Conservation (phyloP, 805 yeast genomes). For the Kodamaea jinghongensis region DNA sequence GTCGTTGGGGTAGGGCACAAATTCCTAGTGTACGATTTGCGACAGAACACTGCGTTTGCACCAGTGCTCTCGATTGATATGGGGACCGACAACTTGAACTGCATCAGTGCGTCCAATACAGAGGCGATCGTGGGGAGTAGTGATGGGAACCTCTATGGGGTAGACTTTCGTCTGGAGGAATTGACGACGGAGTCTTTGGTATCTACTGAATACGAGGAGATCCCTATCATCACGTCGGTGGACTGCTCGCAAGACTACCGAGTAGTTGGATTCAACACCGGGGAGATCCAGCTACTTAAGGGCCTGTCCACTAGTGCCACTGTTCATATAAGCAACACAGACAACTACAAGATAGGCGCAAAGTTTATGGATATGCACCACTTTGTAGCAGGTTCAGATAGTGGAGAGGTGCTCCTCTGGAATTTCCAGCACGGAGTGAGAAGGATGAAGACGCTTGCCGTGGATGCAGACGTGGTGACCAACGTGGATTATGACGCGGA, state of each 20-base stretch:
- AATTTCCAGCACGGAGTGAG: neutral
- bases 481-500: conserved; percentile 5
- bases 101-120: conserved; percentile 10
- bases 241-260: neutral
- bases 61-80: conserved; percentile 17
- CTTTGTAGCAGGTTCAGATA: conserved; percentile 18
- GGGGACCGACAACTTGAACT: conserved; percentile 25
- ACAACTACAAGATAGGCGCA: conserved; percentile 11
- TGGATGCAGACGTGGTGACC: conserved; percentile 2
- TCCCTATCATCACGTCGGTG: conserved; percentile 6
- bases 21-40: conserved; percentile 24
- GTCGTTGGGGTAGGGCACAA: conserved; percentile 26
- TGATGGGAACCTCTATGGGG: conserved; percentile 18
- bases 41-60: conserved; percentile 9
- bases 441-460: conserved; percentile 1
- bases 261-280: conserved; percentile 3
- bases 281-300: conserved; percentile 1
- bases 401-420: conserved; percentile 19
- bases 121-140: conserved; percentile 18
- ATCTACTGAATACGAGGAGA: no score
- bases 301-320: neutral
- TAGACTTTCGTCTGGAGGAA: conserved; percentile 22
- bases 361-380: conserved; percentile 3
- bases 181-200: conserved; percentile 7
- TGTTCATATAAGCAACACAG: neutral